phyloP scores from a whole-genome alignment of 495 filamentous ascomycete genomes.

The Eremomyces bilateralis region DNA sequence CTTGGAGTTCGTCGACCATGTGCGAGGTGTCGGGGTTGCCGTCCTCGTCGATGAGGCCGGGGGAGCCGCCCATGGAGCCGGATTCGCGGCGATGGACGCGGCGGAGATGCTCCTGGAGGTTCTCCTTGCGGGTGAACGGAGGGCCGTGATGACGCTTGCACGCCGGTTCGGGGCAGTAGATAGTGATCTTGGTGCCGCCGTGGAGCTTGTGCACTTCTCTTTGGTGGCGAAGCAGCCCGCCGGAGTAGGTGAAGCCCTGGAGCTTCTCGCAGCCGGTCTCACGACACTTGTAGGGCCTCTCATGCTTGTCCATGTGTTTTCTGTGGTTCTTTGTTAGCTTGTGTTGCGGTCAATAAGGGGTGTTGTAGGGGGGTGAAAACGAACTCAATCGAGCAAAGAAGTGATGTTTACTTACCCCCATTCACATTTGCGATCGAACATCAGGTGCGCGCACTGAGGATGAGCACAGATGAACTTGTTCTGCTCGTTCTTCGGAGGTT shows the following conservation, averaged over 20 bases:
- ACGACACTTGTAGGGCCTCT: conserved; percentile 67
- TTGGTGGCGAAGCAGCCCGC: conserved; percentile 69
- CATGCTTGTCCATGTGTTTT: conserved; percentile 96
- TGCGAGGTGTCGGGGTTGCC: too few relatives aligned
- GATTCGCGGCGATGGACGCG: conserved; percentile 39
- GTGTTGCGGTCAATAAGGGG: not conserved
- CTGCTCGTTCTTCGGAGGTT: conserved; percentile 41
- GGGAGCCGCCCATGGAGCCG: too few relatives aligned
- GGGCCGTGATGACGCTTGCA: conserved; percentile 60
- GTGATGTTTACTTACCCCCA: conserved; percentile 49
- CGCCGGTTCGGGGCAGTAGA: conserved; percentile 54
- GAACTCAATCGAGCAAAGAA: conserved; percentile 1
- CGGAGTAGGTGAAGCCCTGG: conserved; percentile 81
- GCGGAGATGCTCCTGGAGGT: conserved; percentile 69
- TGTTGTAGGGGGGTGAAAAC: conserved; percentile 1
- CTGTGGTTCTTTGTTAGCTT: conserved; percentile 20
- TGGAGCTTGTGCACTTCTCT: conserved; percentile 79
- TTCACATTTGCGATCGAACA: conserved; percentile 68
- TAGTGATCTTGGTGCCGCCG: conserved; percentile 55
- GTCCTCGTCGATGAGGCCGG: too few relatives aligned
- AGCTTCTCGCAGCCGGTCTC: conserved; percentile 65
- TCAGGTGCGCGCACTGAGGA: conserved; percentile 33
- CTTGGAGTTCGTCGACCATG: too few relatives aligned
- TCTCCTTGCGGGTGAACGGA: conserved; percentile 72
- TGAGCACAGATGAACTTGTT: conserved; percentile 47